These are phyloP conservation scores for Plenodomus lindquistii DNA, from an alignment of 2,329 filamentous ascomycete species.

Conservation along the genomic window DNA sequence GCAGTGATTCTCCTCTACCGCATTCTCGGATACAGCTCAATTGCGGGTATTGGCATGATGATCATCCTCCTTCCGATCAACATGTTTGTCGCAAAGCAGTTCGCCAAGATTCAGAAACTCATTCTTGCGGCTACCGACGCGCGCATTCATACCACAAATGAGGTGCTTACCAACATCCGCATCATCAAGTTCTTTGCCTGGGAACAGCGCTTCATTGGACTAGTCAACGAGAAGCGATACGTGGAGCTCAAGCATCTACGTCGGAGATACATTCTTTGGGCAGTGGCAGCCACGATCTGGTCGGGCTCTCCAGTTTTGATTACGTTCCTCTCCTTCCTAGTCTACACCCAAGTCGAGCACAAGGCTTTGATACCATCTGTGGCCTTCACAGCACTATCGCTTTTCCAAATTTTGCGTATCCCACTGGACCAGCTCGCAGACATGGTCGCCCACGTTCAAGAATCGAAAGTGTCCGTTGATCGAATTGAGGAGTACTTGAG, in stretches of 20 bases:
- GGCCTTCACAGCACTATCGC: conserved; percentile 92
- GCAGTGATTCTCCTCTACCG: conserved; percentile 82
- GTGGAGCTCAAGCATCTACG: conserved; percentile 78
- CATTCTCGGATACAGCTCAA: conserved; percentile 89
- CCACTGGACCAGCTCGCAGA: conserved; percentile 95
- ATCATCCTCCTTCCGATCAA: conserved; percentile 85
- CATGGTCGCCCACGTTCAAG: conserved; percentile 98
- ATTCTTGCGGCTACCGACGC: conserved; percentile 95
- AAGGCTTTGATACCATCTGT: conserved; percentile 89
- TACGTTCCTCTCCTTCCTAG: conserved; percentile 92
- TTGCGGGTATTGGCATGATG: conserved; percentile 93
- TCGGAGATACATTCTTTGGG: conserved; percentile 87
- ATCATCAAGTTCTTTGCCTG: conserved; percentile 99
- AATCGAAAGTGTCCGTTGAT: conserved; percentile 94
- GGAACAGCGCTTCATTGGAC: conserved; percentile 86
- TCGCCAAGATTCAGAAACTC: conserved; percentile 82
- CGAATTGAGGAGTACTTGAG: conserved; percentile 92
- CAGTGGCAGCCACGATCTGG: conserved; percentile 89
- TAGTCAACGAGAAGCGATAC: conserved; percentile 86
- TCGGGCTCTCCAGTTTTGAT: conserved; percentile 94
- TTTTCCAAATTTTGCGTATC: conserved; percentile 91
- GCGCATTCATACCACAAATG: conserved; percentile 93
- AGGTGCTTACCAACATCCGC: conserved; percentile 93
- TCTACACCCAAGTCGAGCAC: conserved; percentile 87
- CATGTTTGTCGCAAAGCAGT: conserved; percentile 82